Evolutionary conservation across 2,329 filamentous ascomycete genomes (phyloP), one percentile per base, ranked within the genome.

Genomic region (Monosporascus cannonballus): DNA sequence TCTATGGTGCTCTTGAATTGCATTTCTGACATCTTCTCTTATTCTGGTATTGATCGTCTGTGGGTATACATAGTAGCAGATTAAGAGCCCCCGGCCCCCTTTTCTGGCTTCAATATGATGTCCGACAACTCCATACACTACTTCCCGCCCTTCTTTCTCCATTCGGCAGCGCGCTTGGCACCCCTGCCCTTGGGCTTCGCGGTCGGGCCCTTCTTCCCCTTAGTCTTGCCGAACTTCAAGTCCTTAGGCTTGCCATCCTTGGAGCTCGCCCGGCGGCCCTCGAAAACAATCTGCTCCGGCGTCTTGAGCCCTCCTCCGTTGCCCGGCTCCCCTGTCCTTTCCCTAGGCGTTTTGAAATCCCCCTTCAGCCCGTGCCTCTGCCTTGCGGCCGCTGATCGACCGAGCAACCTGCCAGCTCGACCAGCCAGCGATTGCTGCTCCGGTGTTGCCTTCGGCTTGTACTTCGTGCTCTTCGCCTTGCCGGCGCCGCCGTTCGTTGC

Each of bases 251-350:
- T 84, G 4, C 81, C 85, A 55, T 86, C 82, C 53, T 78, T 86
- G 34, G 78, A 73, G 51, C 80, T 89, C 9, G 89, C 89, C 51
- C 90, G 79, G 57, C 86, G 84, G 0, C 90, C 90, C 68, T 95
- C 90, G 62, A 93, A 92, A n/a, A 92, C 80, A 57, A 92, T 81
- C 17, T 77, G 75, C 69, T 91, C 86, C 0, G 86, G 85, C 1
- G 79, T 77, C 70, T 82, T 80, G 59, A 80, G 67, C n/a, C 51
- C 56, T 56, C 39, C 55, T 50, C 39, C 41, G 27, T 27, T 41
- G 14, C 15, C 34, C n/a, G 38, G 30, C n/a, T 45, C 50, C 55
- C 59, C 53, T 18, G 54, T 56, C 55, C 55, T 61, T 11, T 61
- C 59, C 53, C 59, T 57, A 54, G 60, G 55, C 53, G 55, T 58